Evolutionary conservation across 73 alveolate genomes (phyloP).

Genomic region (Symbiodinium pilosum): DNA sequence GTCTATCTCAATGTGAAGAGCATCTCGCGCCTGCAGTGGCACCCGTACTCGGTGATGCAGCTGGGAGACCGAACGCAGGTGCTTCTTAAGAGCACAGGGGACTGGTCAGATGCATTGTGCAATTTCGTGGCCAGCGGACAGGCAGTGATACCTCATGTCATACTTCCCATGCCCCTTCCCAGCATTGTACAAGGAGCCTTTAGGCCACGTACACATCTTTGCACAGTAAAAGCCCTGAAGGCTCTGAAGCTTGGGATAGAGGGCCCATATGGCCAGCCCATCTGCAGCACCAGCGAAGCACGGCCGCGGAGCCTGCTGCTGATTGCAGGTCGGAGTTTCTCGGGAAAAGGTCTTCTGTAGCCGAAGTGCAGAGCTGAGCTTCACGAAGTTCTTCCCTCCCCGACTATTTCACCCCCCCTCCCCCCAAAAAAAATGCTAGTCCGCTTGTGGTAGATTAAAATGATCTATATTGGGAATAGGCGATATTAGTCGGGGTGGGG

Average conservation of each 20-base stretch:
- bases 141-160: no score
- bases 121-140: not conserved
- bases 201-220: no score
- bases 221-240: no score
- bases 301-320: not conserved
- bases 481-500: not conserved
- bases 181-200: no score
- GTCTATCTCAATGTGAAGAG: conserved; percentile 7
- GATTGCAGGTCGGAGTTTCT: not conserved
- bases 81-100: conserved; percentile 27
- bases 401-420: not conserved
- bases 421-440: not conserved
- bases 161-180: no score
- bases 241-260: conserved; percentile 13
- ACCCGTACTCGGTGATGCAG: conserved; percentile 25
- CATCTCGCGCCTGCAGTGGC: conserved; percentile 49
- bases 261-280: conserved; percentile 70
- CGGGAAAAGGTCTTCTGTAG: not conserved
- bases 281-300: not conserved
- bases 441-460: not conserved
- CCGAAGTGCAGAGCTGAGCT: no score
- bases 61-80: conserved; percentile 22
- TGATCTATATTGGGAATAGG: not conserved
- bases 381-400: no score
- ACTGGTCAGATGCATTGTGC: conserved; percentile 48